Evolutionary conservation across 108 stramenopile species (phyloP).

Genomic region (Stephanodiscus minutulus): DNA sequence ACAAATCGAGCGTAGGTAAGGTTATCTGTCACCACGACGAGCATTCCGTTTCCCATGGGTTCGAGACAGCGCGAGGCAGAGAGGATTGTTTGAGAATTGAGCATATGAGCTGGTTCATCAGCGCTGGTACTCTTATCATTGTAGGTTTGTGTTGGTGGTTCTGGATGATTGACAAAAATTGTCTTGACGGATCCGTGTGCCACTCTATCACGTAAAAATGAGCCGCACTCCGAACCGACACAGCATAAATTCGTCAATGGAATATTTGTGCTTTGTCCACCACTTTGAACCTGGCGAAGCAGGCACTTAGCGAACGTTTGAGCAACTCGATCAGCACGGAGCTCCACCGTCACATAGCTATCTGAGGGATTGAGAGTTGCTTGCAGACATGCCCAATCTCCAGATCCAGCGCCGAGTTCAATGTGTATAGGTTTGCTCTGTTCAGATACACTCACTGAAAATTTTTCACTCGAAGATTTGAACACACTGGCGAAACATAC

Average conservation of each 20-base stretch:
- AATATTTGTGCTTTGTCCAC: constrained; percentile 8
- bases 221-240: constrained; percentile 75
- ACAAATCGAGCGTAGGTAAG: constrained; percentile 71
- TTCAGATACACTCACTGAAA: constrained; percentile 14
- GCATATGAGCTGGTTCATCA: constrained; percentile 84
- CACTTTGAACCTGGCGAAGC: constrained; percentile 32
- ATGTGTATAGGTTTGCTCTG: constrained; percentile 52
- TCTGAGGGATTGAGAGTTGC: constrained; percentile 58
- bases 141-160: constrained; percentile 87
- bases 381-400: constrained; percentile 82
- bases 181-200: constrained; percentile 49
- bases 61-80: constrained; percentile 59
- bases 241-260: constrained; percentile 69
- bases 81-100: constrained; percentile 54
- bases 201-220: constrained; percentile 62
- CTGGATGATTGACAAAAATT: constrained; percentile 85
- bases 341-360: constrained; percentile 75
- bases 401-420: constrained; percentile 82
- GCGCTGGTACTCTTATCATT: constrained; percentile 49
- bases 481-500: constrained; percentile 45
- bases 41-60: constrained; percentile 32
- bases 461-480: constrained; percentile 8
- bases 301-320: constrained; percentile 60
- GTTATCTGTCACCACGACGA: constrained; percentile 86
- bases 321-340: constrained; percentile 79